phyloP scores from a whole-genome alignment of 208 protist species.

The Jaenimonas drosophilae region DNA sequence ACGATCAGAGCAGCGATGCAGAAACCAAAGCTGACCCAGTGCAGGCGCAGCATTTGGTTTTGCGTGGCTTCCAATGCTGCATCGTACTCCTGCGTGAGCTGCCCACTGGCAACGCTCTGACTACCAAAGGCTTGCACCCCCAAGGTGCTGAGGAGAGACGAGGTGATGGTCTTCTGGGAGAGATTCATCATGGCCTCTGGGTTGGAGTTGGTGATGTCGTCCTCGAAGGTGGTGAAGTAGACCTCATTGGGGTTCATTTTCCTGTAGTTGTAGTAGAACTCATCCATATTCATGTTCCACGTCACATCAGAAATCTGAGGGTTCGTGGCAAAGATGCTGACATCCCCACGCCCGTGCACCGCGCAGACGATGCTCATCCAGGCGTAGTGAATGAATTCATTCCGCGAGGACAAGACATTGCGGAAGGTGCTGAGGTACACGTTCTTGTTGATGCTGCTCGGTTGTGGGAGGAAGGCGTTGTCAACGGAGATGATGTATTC shows the following conservation, averaged over 20 bases:
- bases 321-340: slow-evolving; percentile 1
- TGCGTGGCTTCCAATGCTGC: background rate
- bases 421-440: background rate
- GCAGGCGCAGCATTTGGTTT: background rate
- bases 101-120: background rate
- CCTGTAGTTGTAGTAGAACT: background rate
- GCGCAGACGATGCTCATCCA: slow-evolving; percentile 2
- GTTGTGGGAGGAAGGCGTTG: slow-evolving; percentile 3
- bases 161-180: background rate
- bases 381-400: slow-evolving; percentile 2
- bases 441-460: background rate
- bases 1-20: background rate
- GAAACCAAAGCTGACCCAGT: slow-evolving; percentile 1
- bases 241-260: background rate
- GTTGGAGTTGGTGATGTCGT: slow-evolving; percentile 1
- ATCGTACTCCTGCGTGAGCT: background rate
- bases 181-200: background rate
- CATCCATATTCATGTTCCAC: slow-evolving; percentile 5
- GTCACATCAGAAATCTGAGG: background rate
- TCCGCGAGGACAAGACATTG: background rate
- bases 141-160: background rate
- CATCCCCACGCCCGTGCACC: slow-evolving; percentile 3
- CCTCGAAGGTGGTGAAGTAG: background rate
- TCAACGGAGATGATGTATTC: slow-evolving; percentile 3
- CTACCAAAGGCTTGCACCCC: background rate